Conservation (phyloP, 2,329 filamentous ascomycete genomes). For the Podosphaera fusca region DNA sequence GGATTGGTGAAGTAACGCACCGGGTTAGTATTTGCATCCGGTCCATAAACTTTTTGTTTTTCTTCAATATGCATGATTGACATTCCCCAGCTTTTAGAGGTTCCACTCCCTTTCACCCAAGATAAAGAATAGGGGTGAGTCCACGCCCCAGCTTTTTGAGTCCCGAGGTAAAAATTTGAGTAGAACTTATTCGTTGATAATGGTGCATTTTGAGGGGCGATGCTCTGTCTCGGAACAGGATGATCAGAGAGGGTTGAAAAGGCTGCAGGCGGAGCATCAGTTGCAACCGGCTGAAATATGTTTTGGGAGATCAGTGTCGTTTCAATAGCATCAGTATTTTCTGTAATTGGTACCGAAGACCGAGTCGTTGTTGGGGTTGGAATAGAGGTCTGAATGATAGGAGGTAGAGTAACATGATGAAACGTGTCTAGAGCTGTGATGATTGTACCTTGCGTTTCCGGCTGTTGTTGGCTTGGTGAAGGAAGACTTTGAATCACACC, state of each 20-base stretch:
- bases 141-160: slow-evolving; percentile 45
- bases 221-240: slow-evolving; percentile 30
- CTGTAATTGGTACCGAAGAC: neutral
- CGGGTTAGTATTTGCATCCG: slow-evolving; percentile 30
- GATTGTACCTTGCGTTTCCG: slow-evolving; percentile 17
- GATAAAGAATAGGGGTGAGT: slow-evolving; percentile 52
- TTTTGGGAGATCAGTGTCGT: slow-evolving; percentile 12
- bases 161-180: slow-evolving; percentile 55
- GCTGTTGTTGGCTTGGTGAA: slow-evolving; percentile 10
- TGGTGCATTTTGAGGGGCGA: slow-evolving; percentile 21
- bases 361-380: slow-evolving; percentile 5
- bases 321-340: neutral
- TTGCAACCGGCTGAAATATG: slow-evolving; percentile 35
- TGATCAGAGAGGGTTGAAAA: slow-evolving; percentile 30
- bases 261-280: slow-evolving; percentile 24
- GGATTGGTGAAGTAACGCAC: slow-evolving; percentile 59
- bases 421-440: slow-evolving; percentile 15
- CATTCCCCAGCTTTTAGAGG: slow-evolving; percentile 51
- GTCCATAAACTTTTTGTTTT: slow-evolving; percentile 43
- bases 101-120: slow-evolving; percentile 41
- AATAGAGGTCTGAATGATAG: slow-evolving; percentile 10
- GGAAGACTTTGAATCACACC: slow-evolving; percentile 18
- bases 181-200: slow-evolving; percentile 64
- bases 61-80: slow-evolving; percentile 51
- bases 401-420: slow-evolving; percentile 7